A percentile compares a stretch with the other conserved stretches of the same genome.
These are phyloP conservation scores for Pelargonium australe DNA, from an alignment of 441 rosid genomes.

Conservation along the genomic window DNA sequence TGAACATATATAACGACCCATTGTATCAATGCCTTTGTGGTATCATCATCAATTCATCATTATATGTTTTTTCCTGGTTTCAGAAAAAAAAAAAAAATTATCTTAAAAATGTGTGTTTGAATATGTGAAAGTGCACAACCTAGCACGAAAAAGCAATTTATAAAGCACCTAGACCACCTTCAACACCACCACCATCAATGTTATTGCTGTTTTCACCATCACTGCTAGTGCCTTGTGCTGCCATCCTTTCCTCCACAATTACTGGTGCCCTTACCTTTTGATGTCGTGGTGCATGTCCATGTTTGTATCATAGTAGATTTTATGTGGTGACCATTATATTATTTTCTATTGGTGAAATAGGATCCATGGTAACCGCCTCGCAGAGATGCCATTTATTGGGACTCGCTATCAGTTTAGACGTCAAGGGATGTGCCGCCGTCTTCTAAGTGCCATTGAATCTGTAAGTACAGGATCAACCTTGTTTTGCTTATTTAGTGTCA, in stretches of 20 bases:
- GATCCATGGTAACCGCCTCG: slow-evolving; percentile 74
- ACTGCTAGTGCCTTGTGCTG: no score
- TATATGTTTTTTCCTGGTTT: background rate
- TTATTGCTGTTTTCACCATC: background rate
- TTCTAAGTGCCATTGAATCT: slow-evolving; percentile 66
- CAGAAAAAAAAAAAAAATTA: no score
- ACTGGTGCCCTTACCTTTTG: no score
- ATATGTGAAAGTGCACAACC: no score
- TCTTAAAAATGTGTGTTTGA: no score
- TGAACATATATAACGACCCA: background rate
- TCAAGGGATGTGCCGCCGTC: slow-evolving; percentile 95
- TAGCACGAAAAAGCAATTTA: background rate
- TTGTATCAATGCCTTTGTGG: background rate
- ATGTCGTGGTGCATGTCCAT: background rate
- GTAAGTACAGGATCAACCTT: slow-evolving; percentile 31
- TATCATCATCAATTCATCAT: background rate
- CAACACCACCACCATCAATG: background rate
- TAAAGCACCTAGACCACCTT: background rate
- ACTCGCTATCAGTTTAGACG: slow-evolving; percentile 76
- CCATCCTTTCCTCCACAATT: no score
- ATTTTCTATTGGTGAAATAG: slow-evolving; percentile 32
- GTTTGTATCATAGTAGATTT: background rate
- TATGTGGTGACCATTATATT: background rate
- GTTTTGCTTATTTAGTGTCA: no score
- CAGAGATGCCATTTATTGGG: slow-evolving; percentile 98